Conservation (phyloP, 768 basidiomycete species). For the Rhodotorula taiwanensis region DNA sequence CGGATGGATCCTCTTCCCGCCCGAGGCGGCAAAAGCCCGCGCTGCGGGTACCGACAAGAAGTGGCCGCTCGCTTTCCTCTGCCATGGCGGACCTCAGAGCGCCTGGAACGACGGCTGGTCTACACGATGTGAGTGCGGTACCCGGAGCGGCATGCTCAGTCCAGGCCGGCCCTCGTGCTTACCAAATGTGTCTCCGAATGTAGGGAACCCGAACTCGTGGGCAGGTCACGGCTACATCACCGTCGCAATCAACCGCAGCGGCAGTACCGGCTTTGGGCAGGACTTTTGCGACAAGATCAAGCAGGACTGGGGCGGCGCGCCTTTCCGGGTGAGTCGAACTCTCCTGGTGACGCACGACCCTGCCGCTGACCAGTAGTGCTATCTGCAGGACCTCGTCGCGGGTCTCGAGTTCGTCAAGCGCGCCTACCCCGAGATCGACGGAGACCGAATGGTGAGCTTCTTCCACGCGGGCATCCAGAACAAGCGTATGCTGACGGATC, state of each 20-base stretch:
- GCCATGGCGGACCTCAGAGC: constrained; percentile 48
- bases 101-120: constrained; percentile 91
- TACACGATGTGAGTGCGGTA: constrained; percentile 47
- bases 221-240: constrained; percentile 83
- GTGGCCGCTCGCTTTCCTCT: constrained; percentile 67
- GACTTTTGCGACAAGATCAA: constrained; percentile 44
- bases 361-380: not conserved
- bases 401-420: constrained; percentile 43
- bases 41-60: constrained; percentile 51
- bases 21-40: constrained; percentile 55
- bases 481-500: not conserved
- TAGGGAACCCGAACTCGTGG: constrained; percentile 80
- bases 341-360: too few relatives aligned
- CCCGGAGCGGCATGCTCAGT: too few relatives aligned
- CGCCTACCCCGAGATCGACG: constrained; percentile 45
- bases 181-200: too few relatives aligned
- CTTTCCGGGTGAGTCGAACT: constrained; percentile 26
- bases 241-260: constrained; percentile 85
- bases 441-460: constrained; percentile 44
- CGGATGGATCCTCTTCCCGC: constrained; percentile 76
- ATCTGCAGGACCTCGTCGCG: constrained; percentile 45
- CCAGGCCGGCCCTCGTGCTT: not conserved
- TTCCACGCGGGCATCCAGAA: not conserved
- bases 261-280: constrained; percentile 60
- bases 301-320: constrained; percentile 46